These are phyloP conservation scores for Chamaecyparis obtusa DNA, from an alignment of 75 land plant species.

Conservation along the genomic window DNA sequence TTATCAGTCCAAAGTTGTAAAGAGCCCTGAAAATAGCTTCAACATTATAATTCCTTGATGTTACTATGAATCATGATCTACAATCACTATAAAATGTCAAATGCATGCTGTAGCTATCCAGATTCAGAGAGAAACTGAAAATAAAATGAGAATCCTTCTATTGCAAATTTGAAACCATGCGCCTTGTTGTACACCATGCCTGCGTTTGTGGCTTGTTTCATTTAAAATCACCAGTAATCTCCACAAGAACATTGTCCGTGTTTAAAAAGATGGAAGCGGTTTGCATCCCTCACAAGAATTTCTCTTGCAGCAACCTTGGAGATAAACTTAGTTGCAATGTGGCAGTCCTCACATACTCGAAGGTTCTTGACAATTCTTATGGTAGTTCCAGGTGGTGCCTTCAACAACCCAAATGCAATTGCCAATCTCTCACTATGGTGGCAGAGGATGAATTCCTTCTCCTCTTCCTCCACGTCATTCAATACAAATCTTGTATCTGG, in stretches of 20 bases:
- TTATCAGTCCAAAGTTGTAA: neutral
- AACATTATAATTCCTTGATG: neutral
- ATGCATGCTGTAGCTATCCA: neutral
- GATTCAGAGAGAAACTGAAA: neutral
- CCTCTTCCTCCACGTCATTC: neutral
- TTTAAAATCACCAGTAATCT: slow-evolving; percentile 7
- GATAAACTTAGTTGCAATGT: slow-evolving; percentile 13
- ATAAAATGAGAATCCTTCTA: neutral
- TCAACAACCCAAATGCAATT: neutral
- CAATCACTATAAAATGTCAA: neutral
- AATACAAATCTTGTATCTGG: neutral
- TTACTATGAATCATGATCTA: no score
- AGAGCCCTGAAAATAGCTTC: neutral
- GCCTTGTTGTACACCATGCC: neutral
- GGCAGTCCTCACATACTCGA: neutral
- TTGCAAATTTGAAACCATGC: neutral
- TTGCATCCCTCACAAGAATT: slow-evolving; percentile 16
- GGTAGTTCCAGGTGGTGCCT: neutral
- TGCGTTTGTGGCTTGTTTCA: neutral
- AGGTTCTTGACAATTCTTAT: slow-evolving; percentile 3
- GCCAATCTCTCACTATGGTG: slow-evolving; percentile 1
- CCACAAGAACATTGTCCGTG: slow-evolving; percentile 9
- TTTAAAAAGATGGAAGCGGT: slow-evolving; percentile 13
- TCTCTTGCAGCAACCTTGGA: slow-evolving; percentile 19
- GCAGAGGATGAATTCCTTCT: neutral